phyloP scores from a whole-genome alignment of 2,329 filamentous ascomycete genomes.

The Xylaria sp. region DNA sequence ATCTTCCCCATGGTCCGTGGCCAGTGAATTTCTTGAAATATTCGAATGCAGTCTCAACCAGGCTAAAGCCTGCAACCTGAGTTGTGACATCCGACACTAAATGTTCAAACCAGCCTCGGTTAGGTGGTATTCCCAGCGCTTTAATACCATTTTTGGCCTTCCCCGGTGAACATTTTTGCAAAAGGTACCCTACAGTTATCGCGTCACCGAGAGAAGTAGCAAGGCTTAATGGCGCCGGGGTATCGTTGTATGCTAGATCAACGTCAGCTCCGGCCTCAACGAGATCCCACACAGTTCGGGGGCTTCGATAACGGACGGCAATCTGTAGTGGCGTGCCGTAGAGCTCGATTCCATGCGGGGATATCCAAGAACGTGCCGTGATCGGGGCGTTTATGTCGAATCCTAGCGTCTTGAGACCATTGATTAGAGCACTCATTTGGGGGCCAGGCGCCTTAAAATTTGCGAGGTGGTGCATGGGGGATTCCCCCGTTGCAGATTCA shows the following conservation, averaged over 20 bases:
- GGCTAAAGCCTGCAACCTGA: neutral
- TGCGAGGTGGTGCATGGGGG: slow-evolving; percentile 1
- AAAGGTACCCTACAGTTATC: neutral
- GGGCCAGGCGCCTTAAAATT: neutral
- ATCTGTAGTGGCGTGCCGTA: neutral
- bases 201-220: neutral
- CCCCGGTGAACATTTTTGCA: neutral
- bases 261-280: neutral
- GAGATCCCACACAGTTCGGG: neutral
- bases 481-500: neutral
- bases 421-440: neutral
- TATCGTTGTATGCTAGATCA: neutral
- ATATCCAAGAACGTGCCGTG: neutral
- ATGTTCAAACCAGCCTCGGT: neutral
- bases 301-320: neutral
- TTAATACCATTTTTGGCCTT: neutral
- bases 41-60: slow-evolving; percentile 1
- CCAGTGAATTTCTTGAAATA: neutral
- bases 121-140: neutral
- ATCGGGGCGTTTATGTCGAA: slow-evolving; percentile 3
- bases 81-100: neutral
- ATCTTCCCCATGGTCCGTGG: neutral
- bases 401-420: neutral
- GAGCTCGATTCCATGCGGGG: neutral
- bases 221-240: neutral